Evolutionary conservation across 106 monocot genomes (phyloP).

Genomic region (Dendrobium catenatum): DNA sequence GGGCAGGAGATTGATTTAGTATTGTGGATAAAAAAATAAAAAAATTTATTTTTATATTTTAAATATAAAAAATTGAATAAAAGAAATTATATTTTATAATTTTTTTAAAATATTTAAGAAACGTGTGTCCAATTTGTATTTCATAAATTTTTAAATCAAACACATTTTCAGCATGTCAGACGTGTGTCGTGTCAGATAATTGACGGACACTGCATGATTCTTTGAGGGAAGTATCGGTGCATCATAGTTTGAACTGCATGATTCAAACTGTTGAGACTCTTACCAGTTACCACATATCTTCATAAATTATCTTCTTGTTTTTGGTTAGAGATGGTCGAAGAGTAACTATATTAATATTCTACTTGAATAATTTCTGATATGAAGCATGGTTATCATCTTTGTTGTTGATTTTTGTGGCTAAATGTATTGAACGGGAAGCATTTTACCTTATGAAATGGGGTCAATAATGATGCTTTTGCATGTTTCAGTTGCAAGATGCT

Average conservation of each 20-base stretch:
- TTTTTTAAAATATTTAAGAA: too few relatives aligned
- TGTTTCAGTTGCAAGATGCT: constrained; percentile 94
- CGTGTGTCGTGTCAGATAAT: too few relatives aligned
- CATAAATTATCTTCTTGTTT: background rate
- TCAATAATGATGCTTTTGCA: background rate
- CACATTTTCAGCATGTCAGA: too few relatives aligned
- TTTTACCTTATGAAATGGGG: background rate
- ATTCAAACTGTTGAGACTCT: background rate
- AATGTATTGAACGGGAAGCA: background rate
- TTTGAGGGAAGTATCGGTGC: too few relatives aligned
- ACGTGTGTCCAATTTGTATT: too few relatives aligned
- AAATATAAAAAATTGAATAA: too few relatives aligned
- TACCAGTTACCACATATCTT: background rate
- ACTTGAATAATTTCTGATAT: background rate
- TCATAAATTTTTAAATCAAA: too few relatives aligned
- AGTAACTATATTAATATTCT: background rate
- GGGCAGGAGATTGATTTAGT: too few relatives aligned
- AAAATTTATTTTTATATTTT: too few relatives aligned
- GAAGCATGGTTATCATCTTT: background rate
- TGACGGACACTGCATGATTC: too few relatives aligned
- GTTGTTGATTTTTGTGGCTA: background rate
- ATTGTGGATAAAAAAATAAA: too few relatives aligned
- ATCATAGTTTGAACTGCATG: background rate
- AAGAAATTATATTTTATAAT: too few relatives aligned
- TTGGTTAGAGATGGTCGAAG: background rate